Conservation (phyloP, 2,329 filamentous ascomycete species). For the Penicillium sp. region DNA sequence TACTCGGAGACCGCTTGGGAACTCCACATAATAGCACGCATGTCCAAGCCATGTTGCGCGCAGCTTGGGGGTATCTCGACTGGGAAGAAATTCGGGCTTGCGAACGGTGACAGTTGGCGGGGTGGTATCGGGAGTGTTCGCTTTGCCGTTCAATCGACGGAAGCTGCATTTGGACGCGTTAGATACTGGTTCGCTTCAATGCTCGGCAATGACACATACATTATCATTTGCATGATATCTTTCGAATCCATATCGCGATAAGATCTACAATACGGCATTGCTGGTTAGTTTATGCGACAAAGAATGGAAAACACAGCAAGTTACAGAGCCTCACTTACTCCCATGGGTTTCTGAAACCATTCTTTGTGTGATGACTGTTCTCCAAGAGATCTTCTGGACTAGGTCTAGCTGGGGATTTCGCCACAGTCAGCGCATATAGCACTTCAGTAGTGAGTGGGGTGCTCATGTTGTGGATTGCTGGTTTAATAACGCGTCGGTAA, state of each 20-base stretch:
- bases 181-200: background rate
- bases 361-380: slow-evolving; percentile 40
- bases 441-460: slow-evolving; percentile 34
- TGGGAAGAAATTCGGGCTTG: slow-evolving; percentile 62
- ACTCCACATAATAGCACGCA: slow-evolving; percentile 90
- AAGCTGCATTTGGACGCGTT: background rate
- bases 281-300: too few relatives aligned
- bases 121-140: slow-evolving; percentile 57
- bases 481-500: slow-evolving; percentile 9
- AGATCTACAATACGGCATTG: too few relatives aligned
- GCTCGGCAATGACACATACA: slow-evolving; percentile 16
- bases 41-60: slow-evolving; percentile 93
- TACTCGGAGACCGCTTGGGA: slow-evolving; percentile 76
- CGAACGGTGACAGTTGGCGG: slow-evolving; percentile 63
- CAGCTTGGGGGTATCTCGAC: slow-evolving; percentile 57
- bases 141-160: slow-evolving; percentile 47
- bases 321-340: too few relatives aligned
- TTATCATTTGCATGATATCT: slow-evolving; percentile 14
- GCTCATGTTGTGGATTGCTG: slow-evolving; percentile 34
- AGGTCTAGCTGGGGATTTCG: slow-evolving; percentile 31
- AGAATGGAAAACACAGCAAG: background rate
- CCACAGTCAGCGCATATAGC: slow-evolving; percentile 42
- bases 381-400: slow-evolving; percentile 38
- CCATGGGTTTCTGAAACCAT: slow-evolving; percentile 45
- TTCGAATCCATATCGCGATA: slow-evolving; percentile 13